Percentiles rank a stretch among this genome's conserved stretches.
Conservation (phyloP, 768 basidiomycete genomes). For the Coprinopsis sp. region DNA sequence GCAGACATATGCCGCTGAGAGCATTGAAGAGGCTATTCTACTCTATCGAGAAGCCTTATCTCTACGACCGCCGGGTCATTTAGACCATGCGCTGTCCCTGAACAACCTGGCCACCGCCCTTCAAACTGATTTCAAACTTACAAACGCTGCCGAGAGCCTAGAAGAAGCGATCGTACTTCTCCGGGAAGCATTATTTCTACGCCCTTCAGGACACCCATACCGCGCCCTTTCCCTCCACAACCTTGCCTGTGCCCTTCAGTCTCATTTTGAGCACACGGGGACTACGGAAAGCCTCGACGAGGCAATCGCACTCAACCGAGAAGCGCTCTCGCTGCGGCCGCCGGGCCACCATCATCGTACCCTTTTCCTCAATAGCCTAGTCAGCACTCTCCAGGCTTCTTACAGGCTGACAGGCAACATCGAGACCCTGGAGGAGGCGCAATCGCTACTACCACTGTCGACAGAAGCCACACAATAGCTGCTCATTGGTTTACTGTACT, state of each 20-base stretch:
- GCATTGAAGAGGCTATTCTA: neutral
- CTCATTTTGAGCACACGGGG: neutral
- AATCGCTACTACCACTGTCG: too few species aligned
- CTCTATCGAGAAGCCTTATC: neutral
- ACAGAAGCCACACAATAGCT: too few species aligned
- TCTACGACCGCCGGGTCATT: neutral
- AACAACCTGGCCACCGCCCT: neutral
- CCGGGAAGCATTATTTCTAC: neutral
- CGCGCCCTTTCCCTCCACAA: neutral
- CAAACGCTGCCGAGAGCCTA: neutral
- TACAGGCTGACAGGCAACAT: too few species aligned
- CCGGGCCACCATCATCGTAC: neutral
- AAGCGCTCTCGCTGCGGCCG: neutral
- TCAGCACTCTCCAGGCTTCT: too few species aligned
- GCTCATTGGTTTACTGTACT: too few species aligned
- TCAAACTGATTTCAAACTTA: neutral
- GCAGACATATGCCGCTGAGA: neutral
- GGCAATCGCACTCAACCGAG: neutral
- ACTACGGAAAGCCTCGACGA: neutral
- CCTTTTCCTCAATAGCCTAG: neutral
- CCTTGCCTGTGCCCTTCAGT: neutral
- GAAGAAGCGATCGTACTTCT: neutral
- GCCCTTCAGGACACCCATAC: neutral
- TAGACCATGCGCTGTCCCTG: neutral
- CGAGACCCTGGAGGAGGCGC: too few species aligned